phyloP scores from a whole-genome alignment of 108 stramenopile genomes.

The Stephanodiscus triporus region DNA sequence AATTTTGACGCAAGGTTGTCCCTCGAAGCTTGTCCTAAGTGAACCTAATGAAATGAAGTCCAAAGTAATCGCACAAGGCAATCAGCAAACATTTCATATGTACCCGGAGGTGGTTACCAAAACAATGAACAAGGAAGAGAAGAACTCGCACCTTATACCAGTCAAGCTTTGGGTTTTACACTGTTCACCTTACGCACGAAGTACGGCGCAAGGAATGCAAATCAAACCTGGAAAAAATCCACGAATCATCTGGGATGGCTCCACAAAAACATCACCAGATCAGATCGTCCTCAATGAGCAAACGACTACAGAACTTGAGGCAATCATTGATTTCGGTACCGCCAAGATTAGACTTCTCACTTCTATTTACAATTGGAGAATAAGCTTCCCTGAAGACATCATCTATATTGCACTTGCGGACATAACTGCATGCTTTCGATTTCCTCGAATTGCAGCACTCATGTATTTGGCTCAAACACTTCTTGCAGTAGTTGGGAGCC shows the following conservation, averaged over 20 bases:
- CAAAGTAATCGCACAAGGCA: too few relatives aligned
- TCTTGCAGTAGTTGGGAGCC: neutral
- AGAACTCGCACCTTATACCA: too few relatives aligned
- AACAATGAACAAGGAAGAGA: constrained; percentile 2
- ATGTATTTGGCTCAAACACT: constrained; percentile 5
- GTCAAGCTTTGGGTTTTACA: too few relatives aligned
- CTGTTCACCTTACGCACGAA: too few relatives aligned
- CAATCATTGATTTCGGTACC: neutral
- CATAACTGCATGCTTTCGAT: constrained; percentile 9
- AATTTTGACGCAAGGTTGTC: too few relatives aligned
- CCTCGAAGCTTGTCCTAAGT: too few relatives aligned
- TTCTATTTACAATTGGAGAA: constrained; percentile 6
- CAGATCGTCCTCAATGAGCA: neutral
- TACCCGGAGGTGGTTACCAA: neutral
- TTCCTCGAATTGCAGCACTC: neutral
- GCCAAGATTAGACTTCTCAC: neutral
- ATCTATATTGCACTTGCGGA: constrained; percentile 2
- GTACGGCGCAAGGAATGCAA: too few relatives aligned
- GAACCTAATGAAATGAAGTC: too few relatives aligned
- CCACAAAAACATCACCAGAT: neutral
- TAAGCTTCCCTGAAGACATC: neutral
- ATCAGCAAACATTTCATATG: too few relatives aligned
- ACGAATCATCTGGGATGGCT: neutral
- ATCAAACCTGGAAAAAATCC: too few relatives aligned
- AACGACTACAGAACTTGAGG: neutral